phyloP scores from a whole-genome alignment of 164 flowering plant genomes.

The Akebia trifoliata region DNA sequence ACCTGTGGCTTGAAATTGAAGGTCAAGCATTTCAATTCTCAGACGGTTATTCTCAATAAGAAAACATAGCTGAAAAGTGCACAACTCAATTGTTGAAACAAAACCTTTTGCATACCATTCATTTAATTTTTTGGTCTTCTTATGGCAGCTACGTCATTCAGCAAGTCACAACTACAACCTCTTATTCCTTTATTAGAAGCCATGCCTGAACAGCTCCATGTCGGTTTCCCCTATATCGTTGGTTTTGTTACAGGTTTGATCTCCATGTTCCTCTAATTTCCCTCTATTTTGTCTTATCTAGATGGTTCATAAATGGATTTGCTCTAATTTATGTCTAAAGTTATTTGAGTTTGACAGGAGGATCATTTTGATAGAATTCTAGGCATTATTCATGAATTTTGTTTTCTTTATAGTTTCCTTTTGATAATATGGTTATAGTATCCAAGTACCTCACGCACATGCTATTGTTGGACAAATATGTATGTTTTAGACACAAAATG shows the following conservation, averaged over 20 bases:
- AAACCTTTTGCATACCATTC: not conserved
- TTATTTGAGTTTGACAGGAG: slow-evolving; percentile 4
- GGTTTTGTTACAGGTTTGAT: slow-evolving; percentile 45
- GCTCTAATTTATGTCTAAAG: not conserved
- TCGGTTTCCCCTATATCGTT: slow-evolving; percentile 36
- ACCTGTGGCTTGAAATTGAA: no score
- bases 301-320: not conserved
- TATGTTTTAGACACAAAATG: not conserved
- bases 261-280: slow-evolving; percentile 2
- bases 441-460: not conserved
- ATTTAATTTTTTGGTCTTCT: not conserved
- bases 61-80: no score
- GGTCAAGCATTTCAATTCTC: no score
- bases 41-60: no score
- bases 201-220: slow-evolving; percentile 40
- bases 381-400: not conserved
- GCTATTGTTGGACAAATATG: not conserved
- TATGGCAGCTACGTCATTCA: slow-evolving; percentile 63
- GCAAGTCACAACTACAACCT: slow-evolving; percentile 47
- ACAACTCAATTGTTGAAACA: not conserved
- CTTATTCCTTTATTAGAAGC: slow-evolving; percentile 37
- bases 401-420: not conserved
- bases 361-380: not conserved
- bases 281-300: not conserved
- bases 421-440: not conserved